Base-by-base conservation (phyloP, 106 monocot species). In the Dioscorea dumetorum region DNA sequence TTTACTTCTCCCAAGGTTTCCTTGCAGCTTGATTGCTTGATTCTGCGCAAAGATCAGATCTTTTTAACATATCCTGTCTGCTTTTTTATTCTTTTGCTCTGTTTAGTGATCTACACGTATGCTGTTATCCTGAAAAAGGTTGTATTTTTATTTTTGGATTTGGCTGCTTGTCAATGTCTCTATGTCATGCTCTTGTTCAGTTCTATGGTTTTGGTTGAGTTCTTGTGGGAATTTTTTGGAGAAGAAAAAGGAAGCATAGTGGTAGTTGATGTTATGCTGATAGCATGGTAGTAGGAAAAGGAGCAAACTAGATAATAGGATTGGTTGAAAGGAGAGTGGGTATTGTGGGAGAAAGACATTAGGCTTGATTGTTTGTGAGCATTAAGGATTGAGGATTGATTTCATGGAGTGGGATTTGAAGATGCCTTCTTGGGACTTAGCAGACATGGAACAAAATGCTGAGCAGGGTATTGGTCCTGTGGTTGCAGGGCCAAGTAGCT, bases 401-500 rank as follows among this genome's bases (percentile, higher is more conserved):
- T 69, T 74, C 24, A 91, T 88, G 87, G 91, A 85, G 24, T 87
- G 87, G 91, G 79, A 84, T 16, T 59, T 70, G 72, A 87, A 91
- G 77, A 82, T 82, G 67, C 72, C 84, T 20, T 56, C 85, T 33
- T 84, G 84, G 87, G 91, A 88, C 33, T 66, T 85, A 11, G 22
- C 76, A 10, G 91, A 92, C 59, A 63, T 88, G 58, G 79, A 80
- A 60, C 66, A 53, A 12, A 73, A 71, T 33, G 34, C 67, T 11
- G 78, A 76, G n/a, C 72, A 63, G n/a, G 74, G 57, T 71, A 61
- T 73, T n/a, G 76, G 74, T 14, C 61, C 75, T 16, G 63, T 64
- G 41, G 18, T 66, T 15, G 54, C 18, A 8, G 18, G 76, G 79
- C 19, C 59, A 67, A 15, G 63, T 64, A 24, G 60, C 11, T 49